These are phyloP conservation scores for Thalassiosira hispida DNA, from an alignment of 352 stramenopile species.

Conservation along the genomic window DNA sequence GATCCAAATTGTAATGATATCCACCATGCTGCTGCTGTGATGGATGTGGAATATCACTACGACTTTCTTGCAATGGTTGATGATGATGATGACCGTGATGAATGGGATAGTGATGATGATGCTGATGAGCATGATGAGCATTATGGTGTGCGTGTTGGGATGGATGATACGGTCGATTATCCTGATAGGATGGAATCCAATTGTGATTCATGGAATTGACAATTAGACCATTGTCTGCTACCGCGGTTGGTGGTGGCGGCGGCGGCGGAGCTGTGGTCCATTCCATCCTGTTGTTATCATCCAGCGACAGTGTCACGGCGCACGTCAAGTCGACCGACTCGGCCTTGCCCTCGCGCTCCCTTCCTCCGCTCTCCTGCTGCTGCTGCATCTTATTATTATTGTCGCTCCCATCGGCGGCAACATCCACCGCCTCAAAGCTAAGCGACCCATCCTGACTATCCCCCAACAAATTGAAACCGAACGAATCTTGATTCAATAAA, in stretches of 20 bases:
- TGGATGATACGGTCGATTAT: not conserved
- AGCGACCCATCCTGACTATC: constrained; percentile 34
- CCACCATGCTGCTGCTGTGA: not conserved
- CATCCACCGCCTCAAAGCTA: constrained; percentile 31
- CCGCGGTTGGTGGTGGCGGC: constrained; percentile 1
- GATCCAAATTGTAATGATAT: not conserved
- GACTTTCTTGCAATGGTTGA: not conserved
- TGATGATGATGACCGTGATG: not conserved
- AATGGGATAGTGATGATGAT: not conserved
- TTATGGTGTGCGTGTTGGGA: not conserved
- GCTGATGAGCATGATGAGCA: not conserved
- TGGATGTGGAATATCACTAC: not conserved
- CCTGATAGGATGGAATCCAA: constrained; percentile 13
- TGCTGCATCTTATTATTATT: not conserved
- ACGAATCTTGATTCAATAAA: constrained; percentile 48
- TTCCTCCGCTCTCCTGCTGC: not conserved
- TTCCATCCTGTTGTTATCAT: constrained; percentile 3
- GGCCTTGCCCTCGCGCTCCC: not conserved
- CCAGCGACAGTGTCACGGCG: constrained; percentile 16
- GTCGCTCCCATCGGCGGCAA: not conserved
- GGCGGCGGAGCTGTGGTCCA: not conserved
- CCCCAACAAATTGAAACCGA: constrained; percentile 45
- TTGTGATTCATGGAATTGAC: constrained; percentile 12
- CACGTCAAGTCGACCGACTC: constrained; percentile 23
- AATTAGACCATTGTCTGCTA: too few relatives aligned